Conservation (phyloP, 768 basidiomycete genomes). For the Strobilomyces confusus region DNA sequence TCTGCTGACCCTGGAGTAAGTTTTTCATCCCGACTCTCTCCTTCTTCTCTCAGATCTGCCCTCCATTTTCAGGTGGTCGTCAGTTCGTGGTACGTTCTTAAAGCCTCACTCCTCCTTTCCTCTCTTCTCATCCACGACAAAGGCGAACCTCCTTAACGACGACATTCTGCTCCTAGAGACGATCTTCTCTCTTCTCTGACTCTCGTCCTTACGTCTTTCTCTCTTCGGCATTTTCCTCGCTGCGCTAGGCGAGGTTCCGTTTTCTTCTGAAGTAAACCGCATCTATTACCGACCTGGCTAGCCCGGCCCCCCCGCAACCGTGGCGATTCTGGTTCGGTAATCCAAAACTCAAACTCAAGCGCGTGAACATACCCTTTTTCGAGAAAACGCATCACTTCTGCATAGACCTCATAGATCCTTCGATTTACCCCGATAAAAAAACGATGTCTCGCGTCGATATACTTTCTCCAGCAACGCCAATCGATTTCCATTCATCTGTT, state of each 20-base stretch:
- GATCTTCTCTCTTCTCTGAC: constrained; percentile 9
- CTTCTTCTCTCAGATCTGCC: constrained; percentile 14
- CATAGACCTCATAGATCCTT: constrained; percentile 23
- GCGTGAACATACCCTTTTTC: constrained; percentile 22
- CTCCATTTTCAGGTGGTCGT: constrained; percentile 59
- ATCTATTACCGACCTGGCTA: constrained; percentile 51
- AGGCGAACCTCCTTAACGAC: constrained; percentile 82
- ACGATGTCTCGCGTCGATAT: constrained; percentile 59
- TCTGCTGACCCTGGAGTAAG: constrained; percentile 76
- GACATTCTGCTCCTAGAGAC: background rate
- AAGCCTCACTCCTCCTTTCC: constrained; percentile 3
- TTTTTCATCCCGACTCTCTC: constrained; percentile 20
- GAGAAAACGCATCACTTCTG: constrained; percentile 24
- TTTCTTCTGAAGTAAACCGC: constrained; percentile 53
- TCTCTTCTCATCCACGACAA: constrained; percentile 21
- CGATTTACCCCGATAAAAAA: constrained; percentile 24
- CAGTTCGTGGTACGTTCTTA: constrained; percentile 60
- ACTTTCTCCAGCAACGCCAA: constrained; percentile 32
- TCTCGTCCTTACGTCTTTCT: constrained; percentile 18
- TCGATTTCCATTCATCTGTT: constrained; percentile 29
- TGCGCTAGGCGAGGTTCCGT: constrained; percentile 64
- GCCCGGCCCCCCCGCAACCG: constrained; percentile 60
- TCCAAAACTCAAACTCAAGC: constrained; percentile 33
- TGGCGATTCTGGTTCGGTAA: constrained; percentile 77
- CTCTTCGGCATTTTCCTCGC: constrained; percentile 56